phyloP scores from a whole-genome alignment of 768 basidiomycete genomes.

The Boletus insuetus region DNA sequence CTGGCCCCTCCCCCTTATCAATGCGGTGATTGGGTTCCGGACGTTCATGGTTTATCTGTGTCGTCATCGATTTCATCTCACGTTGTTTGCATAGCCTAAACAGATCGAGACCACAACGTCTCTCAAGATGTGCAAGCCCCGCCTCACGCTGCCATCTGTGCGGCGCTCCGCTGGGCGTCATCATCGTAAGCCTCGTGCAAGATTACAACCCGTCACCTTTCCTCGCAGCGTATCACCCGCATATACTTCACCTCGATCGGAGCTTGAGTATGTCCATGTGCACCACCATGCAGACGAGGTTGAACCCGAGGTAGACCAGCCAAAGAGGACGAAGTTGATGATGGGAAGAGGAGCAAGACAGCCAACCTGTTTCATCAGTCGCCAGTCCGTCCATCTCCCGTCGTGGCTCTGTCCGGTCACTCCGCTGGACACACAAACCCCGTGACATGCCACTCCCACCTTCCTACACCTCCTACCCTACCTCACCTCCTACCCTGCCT shows the following conservation, averaged over 20 bases:
- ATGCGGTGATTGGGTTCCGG: slow-evolving; percentile 54
- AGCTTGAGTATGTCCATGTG: slow-evolving; percentile 40
- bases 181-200: slow-evolving; percentile 34
- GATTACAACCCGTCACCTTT: slow-evolving; percentile 21
- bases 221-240: slow-evolving; percentile 28
- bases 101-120: slow-evolving; percentile 37
- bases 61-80: slow-evolving; percentile 13
- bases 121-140: slow-evolving; percentile 38
- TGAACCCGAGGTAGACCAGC: slow-evolving; percentile 43
- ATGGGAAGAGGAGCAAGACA: slow-evolving; percentile 67
- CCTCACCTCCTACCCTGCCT: slow-evolving; percentile 28
- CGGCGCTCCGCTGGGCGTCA: slow-evolving; percentile 38
- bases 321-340: slow-evolving; percentile 74
- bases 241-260: slow-evolving; percentile 35
- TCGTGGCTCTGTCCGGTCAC: slow-evolving; percentile 26
- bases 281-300: slow-evolving; percentile 33
- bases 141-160: slow-evolving; percentile 28
- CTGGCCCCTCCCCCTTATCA: slow-evolving; percentile 64
- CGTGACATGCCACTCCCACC: slow-evolving; percentile 26
- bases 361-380: background rate
- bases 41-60: slow-evolving; percentile 19
- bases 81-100: slow-evolving; percentile 17
- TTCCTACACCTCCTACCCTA: slow-evolving; percentile 27
- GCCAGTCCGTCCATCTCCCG: slow-evolving; percentile 24
- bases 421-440: slow-evolving; percentile 22